Conservation (phyloP, 192 early-diverging fungal genomes). For the Paraglomus occultum region DNA sequence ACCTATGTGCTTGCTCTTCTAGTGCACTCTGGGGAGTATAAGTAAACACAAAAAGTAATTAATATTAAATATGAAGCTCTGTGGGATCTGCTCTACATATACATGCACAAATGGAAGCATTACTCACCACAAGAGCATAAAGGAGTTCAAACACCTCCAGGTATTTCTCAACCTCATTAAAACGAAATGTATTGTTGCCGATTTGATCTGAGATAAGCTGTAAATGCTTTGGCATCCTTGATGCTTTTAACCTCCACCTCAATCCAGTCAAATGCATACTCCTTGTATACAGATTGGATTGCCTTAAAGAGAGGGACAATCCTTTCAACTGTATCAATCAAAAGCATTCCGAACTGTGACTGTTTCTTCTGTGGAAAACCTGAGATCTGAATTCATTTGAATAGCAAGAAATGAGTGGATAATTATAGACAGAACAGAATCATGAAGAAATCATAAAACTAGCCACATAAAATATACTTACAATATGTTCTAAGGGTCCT, state of each 20-base stretch:
- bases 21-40: conserved; percentile 6
- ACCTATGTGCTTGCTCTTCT: conserved; percentile 3
- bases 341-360: too few relatives aligned
- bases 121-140: conserved; percentile 16
- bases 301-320: conserved; percentile 24
- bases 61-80: not conserved
- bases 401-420: too few relatives aligned
- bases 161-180: not conserved
- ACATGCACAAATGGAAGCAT: not conserved
- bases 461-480: too few relatives aligned
- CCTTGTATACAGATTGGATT: conserved; percentile 18
- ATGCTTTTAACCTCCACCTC: conserved; percentile 15
- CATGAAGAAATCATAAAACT: too few relatives aligned
- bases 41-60: conserved; percentile 20
- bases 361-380: too few relatives aligned
- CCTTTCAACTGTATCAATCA: too few relatives aligned
- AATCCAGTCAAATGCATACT: conserved; percentile 24
- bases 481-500: too few relatives aligned
- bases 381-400: too few relatives aligned
- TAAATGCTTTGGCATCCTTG: conserved; percentile 4
- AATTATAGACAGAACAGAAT: too few relatives aligned
- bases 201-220: conserved; percentile 1
- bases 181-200: not conserved
- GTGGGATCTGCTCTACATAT: conserved; percentile 6
- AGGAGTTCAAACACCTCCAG: conserved; percentile 12